Conservation (phyloP, 2,329 filamentous ascomycete genomes). For the Xylariaceae sp. region DNA sequence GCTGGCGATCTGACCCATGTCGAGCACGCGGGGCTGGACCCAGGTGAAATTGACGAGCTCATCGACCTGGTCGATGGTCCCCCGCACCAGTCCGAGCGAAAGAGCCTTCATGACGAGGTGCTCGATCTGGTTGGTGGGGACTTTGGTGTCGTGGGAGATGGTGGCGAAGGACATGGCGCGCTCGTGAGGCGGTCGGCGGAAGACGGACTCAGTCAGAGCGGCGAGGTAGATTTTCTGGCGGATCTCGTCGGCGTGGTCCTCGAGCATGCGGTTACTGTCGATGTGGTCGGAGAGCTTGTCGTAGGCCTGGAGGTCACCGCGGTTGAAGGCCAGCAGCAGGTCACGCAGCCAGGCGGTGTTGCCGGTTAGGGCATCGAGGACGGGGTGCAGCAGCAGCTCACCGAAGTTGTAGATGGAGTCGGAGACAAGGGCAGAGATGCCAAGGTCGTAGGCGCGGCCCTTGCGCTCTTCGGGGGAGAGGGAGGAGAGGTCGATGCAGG, state of each 20-base stretch:
- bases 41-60: slow-evolving; percentile 93
- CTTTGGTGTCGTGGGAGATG: slow-evolving; percentile 89
- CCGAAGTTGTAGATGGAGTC: slow-evolving; percentile 99
- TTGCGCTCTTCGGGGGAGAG: slow-evolving; percentile 72
- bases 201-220: slow-evolving; percentile 91
- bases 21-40: slow-evolving; percentile 97
- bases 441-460: slow-evolving; percentile 84
- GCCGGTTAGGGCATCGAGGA: slow-evolving; percentile 80
- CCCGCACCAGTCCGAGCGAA: slow-evolving; percentile 81
- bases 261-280: slow-evolving; percentile 71
- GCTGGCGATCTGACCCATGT: slow-evolving; percentile 89
- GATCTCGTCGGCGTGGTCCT: slow-evolving; percentile 76
- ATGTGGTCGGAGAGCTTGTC: slow-evolving; percentile 80
- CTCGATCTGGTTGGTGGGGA: slow-evolving; percentile 87
- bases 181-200: slow-evolving; percentile 92
- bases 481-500: slow-evolving; percentile 81
- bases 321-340: slow-evolving; percentile 96
- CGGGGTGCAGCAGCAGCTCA: slow-evolving; percentile 95
- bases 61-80: slow-evolving; percentile 94
- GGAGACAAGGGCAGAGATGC: slow-evolving; percentile 86
- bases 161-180: slow-evolving; percentile 88
- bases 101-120: slow-evolving; percentile 99
- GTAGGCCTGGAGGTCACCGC: slow-evolving; percentile 84
- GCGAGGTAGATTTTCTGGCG: slow-evolving; percentile 98
- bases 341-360: slow-evolving; percentile 85